These are phyloP conservation scores for Cercophora sp. DNA, from an alignment of 495 filamentous ascomycete genomes.

Conservation along the genomic window DNA sequence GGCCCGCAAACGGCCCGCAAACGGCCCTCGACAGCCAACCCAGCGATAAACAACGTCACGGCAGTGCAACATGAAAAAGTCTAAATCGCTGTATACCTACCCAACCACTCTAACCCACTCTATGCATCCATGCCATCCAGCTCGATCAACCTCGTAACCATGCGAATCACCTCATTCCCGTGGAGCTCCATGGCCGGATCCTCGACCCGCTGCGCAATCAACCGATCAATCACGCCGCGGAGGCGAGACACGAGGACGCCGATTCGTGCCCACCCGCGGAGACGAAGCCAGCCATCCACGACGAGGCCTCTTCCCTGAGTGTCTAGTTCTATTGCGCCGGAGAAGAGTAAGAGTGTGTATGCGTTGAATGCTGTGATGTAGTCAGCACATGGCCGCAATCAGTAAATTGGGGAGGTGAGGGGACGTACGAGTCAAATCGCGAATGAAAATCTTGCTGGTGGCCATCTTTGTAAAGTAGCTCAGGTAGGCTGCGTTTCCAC, in stretches of 20 bases:
- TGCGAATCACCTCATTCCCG: conserved; percentile 65
- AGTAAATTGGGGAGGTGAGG: background rate
- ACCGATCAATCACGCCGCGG: conserved; percentile 78
- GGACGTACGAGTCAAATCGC: conserved; percentile 80
- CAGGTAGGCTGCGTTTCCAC: conserved; percentile 64
- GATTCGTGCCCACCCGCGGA: conserved; percentile 92
- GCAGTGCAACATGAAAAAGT: too few relatives aligned
- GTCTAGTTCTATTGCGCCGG: conserved; percentile 77
- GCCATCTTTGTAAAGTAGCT: conserved; percentile 87
- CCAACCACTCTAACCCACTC: conserved; percentile 48
- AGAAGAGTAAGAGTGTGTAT: conserved; percentile 87
- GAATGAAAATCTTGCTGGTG: conserved; percentile 82
- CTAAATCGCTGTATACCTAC: conserved; percentile 49
- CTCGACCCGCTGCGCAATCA: conserved; percentile 74
- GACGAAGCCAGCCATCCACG: conserved; percentile 87
- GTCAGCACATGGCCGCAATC: background rate
- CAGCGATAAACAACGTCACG: too few relatives aligned
- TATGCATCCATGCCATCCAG: conserved; percentile 76
- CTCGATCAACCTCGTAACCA: conserved; percentile 76
- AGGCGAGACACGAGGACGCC: conserved; percentile 83
- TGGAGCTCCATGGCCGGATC: conserved; percentile 59
- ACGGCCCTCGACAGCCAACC: too few relatives aligned
- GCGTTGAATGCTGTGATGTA: conserved; percentile 70
- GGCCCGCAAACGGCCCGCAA: too few relatives aligned
- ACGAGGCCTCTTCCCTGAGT: conserved; percentile 82